phyloP scores from a whole-genome alignment of 2,329 filamentous ascomycete species.

The Ascochyta clinopodiicola region DNA sequence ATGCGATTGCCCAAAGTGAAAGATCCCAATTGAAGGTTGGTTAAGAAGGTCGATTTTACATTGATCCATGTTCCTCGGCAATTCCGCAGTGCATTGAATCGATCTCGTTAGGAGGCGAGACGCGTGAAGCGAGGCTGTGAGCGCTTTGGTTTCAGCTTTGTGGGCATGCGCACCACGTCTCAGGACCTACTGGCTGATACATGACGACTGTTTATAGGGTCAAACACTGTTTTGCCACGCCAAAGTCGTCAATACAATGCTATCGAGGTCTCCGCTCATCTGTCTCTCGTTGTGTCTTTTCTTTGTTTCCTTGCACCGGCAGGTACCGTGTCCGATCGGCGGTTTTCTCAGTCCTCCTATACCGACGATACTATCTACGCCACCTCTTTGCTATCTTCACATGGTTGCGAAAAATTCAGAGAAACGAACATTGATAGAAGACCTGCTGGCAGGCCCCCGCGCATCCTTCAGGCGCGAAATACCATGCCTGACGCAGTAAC shows the following conservation, averaged over 20 bases:
- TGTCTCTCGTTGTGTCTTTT: not conserved
- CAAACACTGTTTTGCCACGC: slow-evolving; percentile 3
- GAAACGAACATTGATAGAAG: not conserved
- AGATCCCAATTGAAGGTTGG: no score
- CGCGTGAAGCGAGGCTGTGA: not conserved
- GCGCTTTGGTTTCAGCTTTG: slow-evolving; percentile 11
- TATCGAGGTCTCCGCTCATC: not conserved
- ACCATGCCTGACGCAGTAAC: slow-evolving; percentile 1
- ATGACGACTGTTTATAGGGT: not conserved
- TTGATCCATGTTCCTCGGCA: not conserved
- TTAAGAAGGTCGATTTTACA: no score
- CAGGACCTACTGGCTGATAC: slow-evolving; percentile 15
- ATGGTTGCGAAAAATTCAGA: not conserved
- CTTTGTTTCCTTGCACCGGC: not conserved
- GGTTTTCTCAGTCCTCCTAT: not conserved
- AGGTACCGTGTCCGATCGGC: slow-evolving; percentile 3
- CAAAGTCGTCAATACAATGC: slow-evolving; percentile 3
- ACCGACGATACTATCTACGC: not conserved
- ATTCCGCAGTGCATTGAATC: not conserved
- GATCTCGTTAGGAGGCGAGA: not conserved
- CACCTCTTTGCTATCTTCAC: not conserved
- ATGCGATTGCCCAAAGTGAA: no score
- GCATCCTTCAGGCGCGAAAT: not conserved
- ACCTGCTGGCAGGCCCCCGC: slow-evolving; percentile 11
- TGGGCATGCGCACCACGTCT: slow-evolving; percentile 9